phyloP scores from a whole-genome alignment of 1,139 yeast species.

The Diutina siamensis region DNA sequence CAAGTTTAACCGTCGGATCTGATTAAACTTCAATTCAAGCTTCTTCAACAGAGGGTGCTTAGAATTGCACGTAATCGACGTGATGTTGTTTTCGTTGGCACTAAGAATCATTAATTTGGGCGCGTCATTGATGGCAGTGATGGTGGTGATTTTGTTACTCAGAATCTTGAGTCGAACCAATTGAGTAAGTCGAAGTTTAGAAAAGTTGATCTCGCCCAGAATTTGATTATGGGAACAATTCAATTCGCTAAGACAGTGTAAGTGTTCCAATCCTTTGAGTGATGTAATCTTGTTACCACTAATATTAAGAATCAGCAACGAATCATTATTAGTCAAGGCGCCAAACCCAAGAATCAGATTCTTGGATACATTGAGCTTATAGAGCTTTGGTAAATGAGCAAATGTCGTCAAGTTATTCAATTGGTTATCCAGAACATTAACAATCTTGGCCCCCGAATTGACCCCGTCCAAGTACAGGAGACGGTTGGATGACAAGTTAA shows the following conservation, averaged over 20 bases:
- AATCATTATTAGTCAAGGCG: neutral
- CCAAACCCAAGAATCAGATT: neutral
- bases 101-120: slow-evolving; percentile 28
- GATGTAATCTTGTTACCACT: slow-evolving; percentile 21
- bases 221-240: slow-evolving; percentile 34
- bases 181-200: slow-evolving; percentile 21
- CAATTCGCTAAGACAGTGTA: slow-evolving; percentile 29
- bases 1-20: slow-evolving; percentile 21
- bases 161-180: slow-evolving; percentile 36
- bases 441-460: neutral
- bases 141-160: slow-evolving; percentile 24
- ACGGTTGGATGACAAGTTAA: neutral
- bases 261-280: slow-evolving; percentile 26
- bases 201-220: slow-evolving; percentile 27
- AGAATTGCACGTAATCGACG: slow-evolving; percentile 14
- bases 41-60: slow-evolving; percentile 28
- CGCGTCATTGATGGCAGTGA: slow-evolving; percentile 26
- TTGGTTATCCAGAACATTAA: neutral
- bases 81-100: slow-evolving; percentile 30
- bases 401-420: neutral
- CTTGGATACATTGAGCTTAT: neutral
- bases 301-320: slow-evolving; percentile 22
- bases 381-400: neutral
- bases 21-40: slow-evolving; percentile 30
- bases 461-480: neutral